Conservation (phyloP, 1,284 basidiomycete genomes). For the Irpex sp. region DNA sequence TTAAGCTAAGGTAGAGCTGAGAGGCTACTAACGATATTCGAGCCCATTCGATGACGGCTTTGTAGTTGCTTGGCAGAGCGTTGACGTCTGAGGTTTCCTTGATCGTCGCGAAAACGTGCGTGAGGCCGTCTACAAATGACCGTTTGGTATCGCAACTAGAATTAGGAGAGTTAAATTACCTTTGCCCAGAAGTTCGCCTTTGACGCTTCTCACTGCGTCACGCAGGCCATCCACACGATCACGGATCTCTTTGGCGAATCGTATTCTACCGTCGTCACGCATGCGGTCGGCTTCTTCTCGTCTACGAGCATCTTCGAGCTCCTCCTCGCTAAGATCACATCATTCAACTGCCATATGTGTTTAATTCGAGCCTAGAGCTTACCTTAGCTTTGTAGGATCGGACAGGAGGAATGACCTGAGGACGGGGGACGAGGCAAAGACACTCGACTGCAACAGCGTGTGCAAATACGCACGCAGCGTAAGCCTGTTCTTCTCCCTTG, state of each 20-base stretch:
- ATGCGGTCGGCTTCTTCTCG: conserved; percentile 90
- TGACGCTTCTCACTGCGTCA: conserved; percentile 82
- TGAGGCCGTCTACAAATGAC: conserved; percentile 72
- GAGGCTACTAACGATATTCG: conserved; percentile 79
- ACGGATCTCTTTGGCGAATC: conserved; percentile 87
- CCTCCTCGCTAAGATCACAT: conserved; percentile 38
- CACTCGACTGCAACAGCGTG: conserved; percentile 69
- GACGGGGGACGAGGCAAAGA: conserved; percentile 81
- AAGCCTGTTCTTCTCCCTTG: conserved; percentile 92
- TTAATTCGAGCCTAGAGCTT: not conserved
- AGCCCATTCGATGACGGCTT: conserved; percentile 93
- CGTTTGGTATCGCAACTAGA: not conserved
- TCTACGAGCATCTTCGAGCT: conserved; percentile 74
- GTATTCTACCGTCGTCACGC: conserved; percentile 82
- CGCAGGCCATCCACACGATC: conserved; percentile 85
- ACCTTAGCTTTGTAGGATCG: conserved; percentile 67
- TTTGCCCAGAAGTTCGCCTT: conserved; percentile 87
- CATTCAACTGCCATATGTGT: too few relatives aligned
- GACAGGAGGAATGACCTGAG: conserved; percentile 85
- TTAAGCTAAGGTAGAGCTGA: conserved; percentile 2
- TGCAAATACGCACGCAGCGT: conserved; percentile 93
- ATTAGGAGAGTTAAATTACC: conserved; percentile 35
- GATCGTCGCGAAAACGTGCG: conserved; percentile 84
- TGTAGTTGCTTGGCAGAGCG: conserved; percentile 82
- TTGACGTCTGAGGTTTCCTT: conserved; percentile 77